These are phyloP conservation scores for Globisporangium solare DNA, from an alignment of 352 stramenopile species.

Conservation along the genomic window DNA sequence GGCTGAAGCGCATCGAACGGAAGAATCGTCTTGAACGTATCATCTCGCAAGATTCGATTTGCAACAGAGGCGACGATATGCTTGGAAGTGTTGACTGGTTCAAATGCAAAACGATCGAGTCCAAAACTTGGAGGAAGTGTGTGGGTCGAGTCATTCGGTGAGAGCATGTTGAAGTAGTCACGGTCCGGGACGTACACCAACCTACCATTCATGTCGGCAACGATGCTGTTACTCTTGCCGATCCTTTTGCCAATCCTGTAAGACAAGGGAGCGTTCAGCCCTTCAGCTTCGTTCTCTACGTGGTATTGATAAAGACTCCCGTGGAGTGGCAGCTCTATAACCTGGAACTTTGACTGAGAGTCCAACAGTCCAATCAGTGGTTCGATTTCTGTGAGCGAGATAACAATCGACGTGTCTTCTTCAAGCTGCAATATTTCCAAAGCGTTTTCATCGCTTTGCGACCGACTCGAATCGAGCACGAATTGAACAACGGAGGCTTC, in stretches of 20 bases:
- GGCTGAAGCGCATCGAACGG: constrained; percentile 8
- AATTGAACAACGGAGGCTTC: constrained; percentile 11
- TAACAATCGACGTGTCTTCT: constrained; percentile 42
- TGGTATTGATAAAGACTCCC: constrained; percentile 52
- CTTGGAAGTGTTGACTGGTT: constrained; percentile 7
- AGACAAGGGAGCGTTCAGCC: no score
- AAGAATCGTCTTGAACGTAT: background rate
- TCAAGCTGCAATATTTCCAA: constrained; percentile 28
- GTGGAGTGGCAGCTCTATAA: constrained; percentile 34
- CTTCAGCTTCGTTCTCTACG: background rate
- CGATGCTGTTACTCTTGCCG: background rate
- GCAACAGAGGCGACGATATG: background rate
- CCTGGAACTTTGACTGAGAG: constrained; percentile 21
- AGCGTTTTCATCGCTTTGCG: background rate
- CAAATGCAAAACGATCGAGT: constrained; percentile 39
- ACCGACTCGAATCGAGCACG: constrained; percentile 3
- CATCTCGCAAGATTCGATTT: background rate
- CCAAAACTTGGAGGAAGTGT: constrained; percentile 1
- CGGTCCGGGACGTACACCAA: constrained; percentile 42
- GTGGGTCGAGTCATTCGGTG: background rate
- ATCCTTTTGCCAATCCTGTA: constrained; percentile 11
- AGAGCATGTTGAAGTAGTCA: constrained; percentile 48
- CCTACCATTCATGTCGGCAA: constrained; percentile 24
- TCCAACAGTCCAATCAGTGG: constrained; percentile 30
- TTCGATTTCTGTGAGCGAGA: constrained; percentile 36